phyloP scores from a whole-genome alignment of 2,329 filamentous ascomycete species.

The Tolypocladium tundrense region DNA sequence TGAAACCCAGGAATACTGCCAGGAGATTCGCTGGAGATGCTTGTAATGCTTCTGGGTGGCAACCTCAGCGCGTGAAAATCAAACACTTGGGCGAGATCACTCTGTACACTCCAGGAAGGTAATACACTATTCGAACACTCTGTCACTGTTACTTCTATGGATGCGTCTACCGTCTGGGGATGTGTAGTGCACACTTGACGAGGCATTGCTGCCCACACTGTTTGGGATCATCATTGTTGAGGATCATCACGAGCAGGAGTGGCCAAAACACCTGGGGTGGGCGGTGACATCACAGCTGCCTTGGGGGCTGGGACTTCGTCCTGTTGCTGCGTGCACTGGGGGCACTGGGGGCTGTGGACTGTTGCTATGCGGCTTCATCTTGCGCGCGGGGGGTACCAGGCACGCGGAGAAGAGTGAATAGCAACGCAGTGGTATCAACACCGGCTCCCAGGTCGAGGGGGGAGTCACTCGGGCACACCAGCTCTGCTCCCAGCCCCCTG shows the following conservation, averaged over 20 bases:
- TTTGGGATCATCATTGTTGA: too few species aligned
- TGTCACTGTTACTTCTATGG: too few species aligned
- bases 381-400: not conserved
- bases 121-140: too few species aligned
- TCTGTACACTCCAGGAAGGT: too few species aligned
- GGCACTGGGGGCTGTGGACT: not conserved
- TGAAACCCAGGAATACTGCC: too few species aligned
- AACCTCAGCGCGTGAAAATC: too few species aligned
- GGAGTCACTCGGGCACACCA: not conserved
- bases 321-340: not conserved
- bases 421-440: not conserved
- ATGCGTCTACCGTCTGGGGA: too few species aligned
- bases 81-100: too few species aligned
- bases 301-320: not conserved
- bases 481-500: not conserved
- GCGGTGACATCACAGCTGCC: not conserved
- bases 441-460: not conserved
- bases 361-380: not conserved
- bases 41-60: too few species aligned
- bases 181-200: too few species aligned
- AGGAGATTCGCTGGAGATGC: too few species aligned
- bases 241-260: not conserved
- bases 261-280: not conserved
- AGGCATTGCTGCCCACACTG: too few species aligned
- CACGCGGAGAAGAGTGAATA: not conserved